Base-by-base conservation (phyloP, 2,329 filamentous ascomycete species). In the Lachnellula occidentalis region DNA sequence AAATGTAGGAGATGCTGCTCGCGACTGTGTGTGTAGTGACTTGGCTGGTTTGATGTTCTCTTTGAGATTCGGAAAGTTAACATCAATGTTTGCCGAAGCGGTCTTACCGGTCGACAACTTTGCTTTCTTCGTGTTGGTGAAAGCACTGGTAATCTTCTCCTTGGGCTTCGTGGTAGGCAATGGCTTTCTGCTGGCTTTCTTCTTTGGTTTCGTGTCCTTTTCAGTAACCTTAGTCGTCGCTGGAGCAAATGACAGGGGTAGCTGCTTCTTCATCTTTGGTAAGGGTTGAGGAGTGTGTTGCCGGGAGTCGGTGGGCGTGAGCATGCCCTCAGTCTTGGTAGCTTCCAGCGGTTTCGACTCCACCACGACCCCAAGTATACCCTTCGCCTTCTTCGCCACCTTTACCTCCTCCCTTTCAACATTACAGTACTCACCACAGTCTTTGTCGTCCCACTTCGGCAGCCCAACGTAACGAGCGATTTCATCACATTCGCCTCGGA, bases 401-500 rank as follows among this genome's bases (percentile, higher is more conserved):
- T 73, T 71, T 53, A 74, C 71, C 56, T 76, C 73, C 53, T 74
- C 67, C 17, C 71, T 69, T 4, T 72, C 71, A 12, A 77, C 67
- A 51, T 77, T 73, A 34, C 78, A 71, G 51, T 75, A 74, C 50
- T 75, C 75, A 45, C 77, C 76, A 39, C 76, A 71, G 19, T 79
- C 79, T 54, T 80, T 77, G 58, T 77, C 74, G 60, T 86, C 78
- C 77, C 80, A 85, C 15, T 70, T 79, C 4, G 82, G 81, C 24
- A 87, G 70, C 21, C 81, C 81, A 15, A 85, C 87, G 39, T 90
- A 76, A 48, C 79, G 79, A 19, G 94, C 94, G 39, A 99, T 87
- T 60, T 91, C 85, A 69, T 99, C 94, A 67, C 90, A 94, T 64
- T 88, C 87, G 19, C 90, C 92, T 61, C 84, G 85, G 36, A 99